phyloP scores from a whole-genome alignment of 208 protist genomes.

The Phytomonas francai region DNA sequence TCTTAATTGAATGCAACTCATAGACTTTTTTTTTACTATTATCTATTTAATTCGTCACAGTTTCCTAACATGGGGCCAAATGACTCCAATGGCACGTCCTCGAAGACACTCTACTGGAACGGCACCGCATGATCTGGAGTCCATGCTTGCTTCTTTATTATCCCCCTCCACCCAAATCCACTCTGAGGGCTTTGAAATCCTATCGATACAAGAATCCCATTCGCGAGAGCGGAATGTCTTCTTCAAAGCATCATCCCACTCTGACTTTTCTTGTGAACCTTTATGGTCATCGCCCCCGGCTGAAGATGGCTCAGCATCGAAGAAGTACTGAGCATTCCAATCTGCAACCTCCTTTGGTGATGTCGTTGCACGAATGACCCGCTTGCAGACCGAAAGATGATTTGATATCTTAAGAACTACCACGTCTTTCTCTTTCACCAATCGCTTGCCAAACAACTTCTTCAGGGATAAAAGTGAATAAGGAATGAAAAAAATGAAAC shows the following conservation, averaged over 20 bases:
- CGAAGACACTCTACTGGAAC: conserved; percentile 73
- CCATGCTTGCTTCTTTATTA: conserved; percentile 63
- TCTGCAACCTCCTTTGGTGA: conserved; percentile 19
- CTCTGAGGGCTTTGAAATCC: conserved; percentile 23
- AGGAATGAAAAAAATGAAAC: conserved; percentile 64
- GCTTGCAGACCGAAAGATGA: conserved; percentile 70
- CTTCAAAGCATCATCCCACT: conserved; percentile 1
- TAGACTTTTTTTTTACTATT: not conserved
- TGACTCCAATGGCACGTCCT: conserved; percentile 34
- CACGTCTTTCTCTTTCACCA: conserved; percentile 45
- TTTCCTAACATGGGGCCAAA: conserved; percentile 18
- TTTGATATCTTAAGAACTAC: conserved; percentile 62
- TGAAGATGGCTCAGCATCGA: conserved; percentile 9
- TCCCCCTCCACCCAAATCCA: conserved; percentile 85
- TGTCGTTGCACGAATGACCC: conserved; percentile 39
- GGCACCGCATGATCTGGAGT: conserved; percentile 57
- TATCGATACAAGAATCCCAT: conserved; percentile 63
- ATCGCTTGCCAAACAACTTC: conserved; percentile 13
- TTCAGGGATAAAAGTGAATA: conserved; percentile 32
- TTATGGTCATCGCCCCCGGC: not conserved
- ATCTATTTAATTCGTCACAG: not conserved
- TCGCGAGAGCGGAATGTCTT: conserved; percentile 31
- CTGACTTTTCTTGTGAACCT: not conserved
- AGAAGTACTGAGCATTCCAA: conserved; percentile 44
- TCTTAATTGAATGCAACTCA: no score